Base-by-base conservation (phyloP, 176 grass and related monocot species). In the Elymus sibiricus region DNA sequence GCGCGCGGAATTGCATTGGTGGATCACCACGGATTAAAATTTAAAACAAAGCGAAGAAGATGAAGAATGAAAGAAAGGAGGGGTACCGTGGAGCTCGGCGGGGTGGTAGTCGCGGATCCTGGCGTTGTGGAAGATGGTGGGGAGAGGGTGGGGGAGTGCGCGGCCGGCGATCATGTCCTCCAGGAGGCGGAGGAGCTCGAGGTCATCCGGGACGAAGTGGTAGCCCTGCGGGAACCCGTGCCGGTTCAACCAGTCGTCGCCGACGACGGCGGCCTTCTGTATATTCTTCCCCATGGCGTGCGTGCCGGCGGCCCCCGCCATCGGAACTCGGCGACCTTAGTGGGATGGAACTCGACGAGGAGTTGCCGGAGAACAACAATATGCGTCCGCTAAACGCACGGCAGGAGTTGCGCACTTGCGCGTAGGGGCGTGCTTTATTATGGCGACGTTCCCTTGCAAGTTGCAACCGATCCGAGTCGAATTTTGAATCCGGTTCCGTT, bases 101-200 rank as follows among this genome's bases (percentile, higher is more conserved):
- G 87, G 87, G 82, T 85, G 82, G 82, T 11, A 27, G 4, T 37
- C 3, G 69, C 70, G 87, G 87, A 85, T 58, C 11, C 0, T 5
- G 46, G 76, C 0, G 5, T 37, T 3, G 24, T 59, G 59, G 69
- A 89, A 76, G 87, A 89, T 66, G 60, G 0, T 1, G 31, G 12
- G 1, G 42, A 83, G 43, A n/a, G 60, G 42, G 68, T 11, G 1
- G 5, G 26, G 43, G 34, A 85, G 59, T 3, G 2, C 5, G 24
- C 1, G 13, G 26, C 44, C 26, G 46, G 3, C 1, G 46, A 85
- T 0, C 34, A 1, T 9, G 17, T 5, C 4, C 10, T n/a, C 28
- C 59, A 89, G 77, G 14, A 89, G 4, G 25, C 17, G 2, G 26
- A 80, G 0, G 60, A 85, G 69, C 77, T 85, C 82, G 19, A 5